Evolutionary conservation across 768 basidiomycete genomes (phyloP), one percentile per base, ranked within the genome.

Genomic region (Terana coerulea): DNA sequence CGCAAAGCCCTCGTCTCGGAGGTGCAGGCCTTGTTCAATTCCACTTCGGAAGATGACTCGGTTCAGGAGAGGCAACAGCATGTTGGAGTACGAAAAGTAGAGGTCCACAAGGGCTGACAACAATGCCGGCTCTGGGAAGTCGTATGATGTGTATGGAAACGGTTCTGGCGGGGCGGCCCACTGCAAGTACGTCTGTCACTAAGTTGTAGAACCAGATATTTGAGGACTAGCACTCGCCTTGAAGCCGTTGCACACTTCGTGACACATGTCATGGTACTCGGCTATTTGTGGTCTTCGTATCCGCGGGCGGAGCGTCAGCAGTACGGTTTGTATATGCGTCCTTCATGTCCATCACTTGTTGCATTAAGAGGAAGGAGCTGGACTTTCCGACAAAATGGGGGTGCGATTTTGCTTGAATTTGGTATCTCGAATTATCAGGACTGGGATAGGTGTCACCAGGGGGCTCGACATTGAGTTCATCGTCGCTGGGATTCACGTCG

Each of bases 231-330:
- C 6, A 63, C 73, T 36, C 46, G 78, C 78, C 11, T 69, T 58
- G 34, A 72, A 73, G 29, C 61, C 51, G 1, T 67, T 59, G 79
- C 78, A 81, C 49, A 75, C 78, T 46, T 80, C 76, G 5, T 22
- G 12, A 31, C 39, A 33, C 29, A 46, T 33, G 19, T 46, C 45
- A 11, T 34, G 39, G 15, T 22, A 40, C 39, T 19, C 39, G 9
- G 21, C 39, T 22, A 19, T 40, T 9, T 40, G 8, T 6, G 64
- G 59, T 40, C 39, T 40, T 40, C 39, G 39, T 22, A 31, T 77
- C 69, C 55, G 22, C 64, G 47, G 35, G 62, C 56, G 29, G 58
- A 44, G 22, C 14, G 11, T 19, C 24, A 29, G 12, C 30, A 25
- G 2, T 28, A 2, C 19, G 46, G 11, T 33, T 19, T 7, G 15